Evolutionary conservation across 768 basidiomycete species (phyloP).

Genomic region (Phallus indusiatus): DNA sequence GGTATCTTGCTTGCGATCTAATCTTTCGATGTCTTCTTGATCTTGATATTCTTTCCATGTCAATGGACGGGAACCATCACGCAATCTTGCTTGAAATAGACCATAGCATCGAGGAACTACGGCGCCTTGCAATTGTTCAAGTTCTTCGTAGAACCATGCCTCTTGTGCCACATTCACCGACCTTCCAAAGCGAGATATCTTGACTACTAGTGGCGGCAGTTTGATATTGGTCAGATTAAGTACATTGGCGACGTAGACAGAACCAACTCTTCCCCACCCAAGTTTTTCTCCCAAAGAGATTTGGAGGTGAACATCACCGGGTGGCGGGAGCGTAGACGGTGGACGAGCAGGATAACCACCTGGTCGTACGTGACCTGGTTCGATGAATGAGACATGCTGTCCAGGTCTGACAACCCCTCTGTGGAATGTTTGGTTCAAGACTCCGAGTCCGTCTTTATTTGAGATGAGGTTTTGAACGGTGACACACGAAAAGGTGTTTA

Average conservation of each 20-base stretch:
- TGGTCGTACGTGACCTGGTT: neutral
- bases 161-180: constrained; percentile 1
- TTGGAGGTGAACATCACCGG: neutral
- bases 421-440: neutral
- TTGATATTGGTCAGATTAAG: neutral
- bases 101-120: constrained; percentile 5
- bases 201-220: neutral
- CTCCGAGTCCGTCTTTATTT: neutral
- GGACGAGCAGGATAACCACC: neutral
- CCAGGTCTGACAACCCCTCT: neutral
- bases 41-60: neutral
- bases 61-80: neutral
- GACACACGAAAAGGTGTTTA: neutral
- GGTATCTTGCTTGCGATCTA: neutral
- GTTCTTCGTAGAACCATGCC: constrained; percentile 11
- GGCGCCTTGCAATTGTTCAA: constrained; percentile 6
- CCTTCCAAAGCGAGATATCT: neutral
- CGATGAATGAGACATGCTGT: neutral
- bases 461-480: neutral
- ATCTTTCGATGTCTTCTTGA: neutral
- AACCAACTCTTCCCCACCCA: neutral
- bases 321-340: neutral
- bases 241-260: neutral
- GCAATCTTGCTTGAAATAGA: neutral
- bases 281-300: neutral